Percentiles rank a stretch among this genome's conserved stretches.
These are phyloP conservation scores for Coccomyxa sp. DNA, from an alignment of 139 green algal species.

Conservation along the genomic window DNA sequence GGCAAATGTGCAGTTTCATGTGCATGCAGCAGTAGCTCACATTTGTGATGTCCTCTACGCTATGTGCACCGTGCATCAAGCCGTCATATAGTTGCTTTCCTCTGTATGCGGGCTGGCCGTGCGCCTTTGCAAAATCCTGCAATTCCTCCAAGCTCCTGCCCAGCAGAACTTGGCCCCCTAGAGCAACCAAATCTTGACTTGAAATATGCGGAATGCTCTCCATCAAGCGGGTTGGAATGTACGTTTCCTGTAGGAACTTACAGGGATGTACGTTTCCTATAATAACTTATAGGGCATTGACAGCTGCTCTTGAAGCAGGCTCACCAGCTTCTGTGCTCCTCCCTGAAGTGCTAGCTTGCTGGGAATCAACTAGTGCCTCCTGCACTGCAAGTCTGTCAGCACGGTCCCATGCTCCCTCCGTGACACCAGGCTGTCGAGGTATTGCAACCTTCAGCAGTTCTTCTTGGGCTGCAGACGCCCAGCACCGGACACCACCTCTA, in stretches of 20 bases:
- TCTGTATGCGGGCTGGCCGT: constrained; percentile 50
- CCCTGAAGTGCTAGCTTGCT: constrained; percentile 4
- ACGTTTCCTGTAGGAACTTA: neutral
- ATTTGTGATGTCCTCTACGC: constrained; percentile 13
- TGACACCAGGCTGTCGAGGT: constrained; percentile 25
- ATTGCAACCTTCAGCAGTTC: neutral
- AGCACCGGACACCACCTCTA: too few species aligned
- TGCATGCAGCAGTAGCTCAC: too few species aligned
- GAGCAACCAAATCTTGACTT: neutral
- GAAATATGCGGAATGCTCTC: neutral
- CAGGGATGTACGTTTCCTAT: neutral
- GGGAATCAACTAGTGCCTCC: constrained; percentile 18
- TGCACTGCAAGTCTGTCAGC: constrained; percentile 30
- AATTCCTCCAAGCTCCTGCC: constrained; percentile 43
- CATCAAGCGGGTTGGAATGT: neutral
- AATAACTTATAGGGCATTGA: neutral
- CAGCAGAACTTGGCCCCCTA: constrained; percentile 42
- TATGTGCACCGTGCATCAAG: constrained; percentile 48
- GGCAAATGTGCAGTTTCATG: neutral
- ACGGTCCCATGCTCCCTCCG: constrained; percentile 41
- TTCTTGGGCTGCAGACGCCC: too few species aligned
- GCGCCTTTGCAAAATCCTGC: constrained; percentile 34
- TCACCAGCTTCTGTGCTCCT: neutral
- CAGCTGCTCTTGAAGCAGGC: neutral
- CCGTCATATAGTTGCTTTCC: constrained; percentile 69